Conservation (phyloP, 2,329 filamentous ascomycete genomes). For the Calonectria multiphialidica region DNA sequence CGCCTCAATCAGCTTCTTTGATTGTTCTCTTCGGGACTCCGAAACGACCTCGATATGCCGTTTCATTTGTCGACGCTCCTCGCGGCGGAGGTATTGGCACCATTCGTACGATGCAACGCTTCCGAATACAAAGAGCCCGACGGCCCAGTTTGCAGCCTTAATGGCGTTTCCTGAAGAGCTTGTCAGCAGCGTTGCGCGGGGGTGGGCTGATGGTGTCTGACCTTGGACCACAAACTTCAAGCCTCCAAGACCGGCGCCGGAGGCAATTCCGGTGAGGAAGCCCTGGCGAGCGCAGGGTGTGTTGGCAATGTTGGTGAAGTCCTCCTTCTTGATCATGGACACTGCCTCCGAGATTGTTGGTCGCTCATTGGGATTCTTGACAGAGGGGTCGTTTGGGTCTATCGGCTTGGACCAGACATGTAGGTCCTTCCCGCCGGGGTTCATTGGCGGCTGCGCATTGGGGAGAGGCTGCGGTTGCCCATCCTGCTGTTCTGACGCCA, state of each 20-base stretch:
- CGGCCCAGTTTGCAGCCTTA: conserved; percentile 85
- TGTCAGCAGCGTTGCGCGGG: conserved; percentile 23
- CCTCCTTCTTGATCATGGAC: conserved; percentile 74
- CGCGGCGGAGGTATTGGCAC: conserved; percentile 79
- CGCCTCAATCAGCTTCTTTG: conserved; percentile 59
- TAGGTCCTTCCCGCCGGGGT: conserved; percentile 46
- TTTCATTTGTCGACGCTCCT: conserved; percentile 87
- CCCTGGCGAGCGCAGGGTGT: conserved; percentile 88
- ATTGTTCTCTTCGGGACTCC: conserved; percentile 64
- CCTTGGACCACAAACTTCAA: conserved; percentile 81
- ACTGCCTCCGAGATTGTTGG: conserved; percentile 70
- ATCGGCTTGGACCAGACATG: conserved; percentile 53
- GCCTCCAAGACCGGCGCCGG: conserved; percentile 81
- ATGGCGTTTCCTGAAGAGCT: conserved; percentile 45
- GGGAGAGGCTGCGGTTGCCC: conserved; percentile 32
- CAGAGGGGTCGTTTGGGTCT: conserved; percentile 38
- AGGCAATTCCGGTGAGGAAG: conserved; percentile 84
- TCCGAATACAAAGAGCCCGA: conserved; percentile 78
- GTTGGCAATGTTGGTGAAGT: conserved; percentile 80
- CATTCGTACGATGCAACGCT: conserved; percentile 85
- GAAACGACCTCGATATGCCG: conserved; percentile 77
- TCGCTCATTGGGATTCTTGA: conserved; percentile 43
- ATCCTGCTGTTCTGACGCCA: conserved; percentile 48
- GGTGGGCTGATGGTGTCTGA: conserved; percentile 54
- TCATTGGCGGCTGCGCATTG: conserved; percentile 24